Evolutionary conservation across 805 yeast genomes (phyloP).

Genomic region (Wickerhamomyces bisporus): DNA sequence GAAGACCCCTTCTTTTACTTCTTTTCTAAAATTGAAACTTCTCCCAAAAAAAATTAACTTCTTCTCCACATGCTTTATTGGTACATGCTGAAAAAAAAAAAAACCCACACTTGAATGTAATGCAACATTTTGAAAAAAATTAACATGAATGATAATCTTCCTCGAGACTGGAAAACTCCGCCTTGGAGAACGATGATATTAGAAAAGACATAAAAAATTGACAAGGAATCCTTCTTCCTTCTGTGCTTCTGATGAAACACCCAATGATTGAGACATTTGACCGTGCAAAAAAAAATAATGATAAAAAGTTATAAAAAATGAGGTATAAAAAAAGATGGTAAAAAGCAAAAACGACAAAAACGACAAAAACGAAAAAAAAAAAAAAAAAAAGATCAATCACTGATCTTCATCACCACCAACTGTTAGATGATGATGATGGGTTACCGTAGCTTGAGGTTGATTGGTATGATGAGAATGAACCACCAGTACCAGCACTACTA

Average conservation of each 20-base stretch:
- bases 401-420: conserved; percentile 8
- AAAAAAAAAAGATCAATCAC: not conserved
- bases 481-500: conserved; percentile 10
- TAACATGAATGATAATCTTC: too few species aligned
- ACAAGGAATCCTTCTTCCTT: not conserved
- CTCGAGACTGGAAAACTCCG: too few species aligned
- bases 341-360: conserved; percentile 2
- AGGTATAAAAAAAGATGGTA: not conserved
- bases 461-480: conserved; percentile 9
- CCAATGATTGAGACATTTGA: conserved; percentile 14
- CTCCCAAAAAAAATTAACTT: not conserved
- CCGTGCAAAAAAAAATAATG: conserved; percentile 8
- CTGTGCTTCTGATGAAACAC: not conserved
- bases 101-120: too few species aligned
- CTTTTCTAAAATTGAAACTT: not conserved
- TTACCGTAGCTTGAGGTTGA: conserved; percentile 20
- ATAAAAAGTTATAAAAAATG: not conserved
- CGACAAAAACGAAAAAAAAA: not conserved
- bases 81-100: not conserved
- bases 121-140: too few species aligned
- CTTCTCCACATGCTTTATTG: not conserved
- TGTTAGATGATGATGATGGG: conserved; percentile 19
- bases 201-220: not conserved
- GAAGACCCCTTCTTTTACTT: not conserved
- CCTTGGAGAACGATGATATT: too few species aligned